phyloP scores from a whole-genome alignment of 1,284 basidiomycete genomes.

The Microbotryum violaceum region DNA sequence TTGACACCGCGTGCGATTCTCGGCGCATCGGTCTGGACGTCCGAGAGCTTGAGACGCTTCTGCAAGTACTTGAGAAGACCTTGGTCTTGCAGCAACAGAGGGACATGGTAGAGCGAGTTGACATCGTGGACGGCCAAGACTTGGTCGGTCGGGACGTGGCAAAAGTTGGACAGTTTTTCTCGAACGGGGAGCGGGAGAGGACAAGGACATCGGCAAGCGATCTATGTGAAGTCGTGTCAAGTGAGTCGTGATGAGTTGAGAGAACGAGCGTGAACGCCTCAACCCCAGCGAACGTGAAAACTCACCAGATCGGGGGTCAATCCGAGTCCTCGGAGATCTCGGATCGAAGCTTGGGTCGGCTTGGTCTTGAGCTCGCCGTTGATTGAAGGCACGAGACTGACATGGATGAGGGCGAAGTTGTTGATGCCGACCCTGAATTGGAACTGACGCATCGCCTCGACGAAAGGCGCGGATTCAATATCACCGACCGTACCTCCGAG shows the following conservation, averaged over 20 bases:
- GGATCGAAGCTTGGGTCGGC: constrained; percentile 94
- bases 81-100: constrained; percentile 83
- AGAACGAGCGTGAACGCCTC: not conserved
- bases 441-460: constrained; percentile 99
- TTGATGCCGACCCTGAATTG: constrained; percentile 96
- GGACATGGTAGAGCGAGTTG: constrained; percentile 94
- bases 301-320: constrained; percentile 83
- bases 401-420: constrained; percentile 96
- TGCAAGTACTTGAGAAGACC: constrained; percentile 79
- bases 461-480: constrained; percentile 92
- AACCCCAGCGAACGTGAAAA: constrained; percentile 13
- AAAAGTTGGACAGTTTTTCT: constrained; percentile 98
- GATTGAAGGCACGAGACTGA: constrained; percentile 96
- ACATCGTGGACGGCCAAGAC: constrained; percentile 97
- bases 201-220: constrained; percentile 71
- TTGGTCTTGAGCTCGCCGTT: constrained; percentile 99
- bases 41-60: constrained; percentile 67
- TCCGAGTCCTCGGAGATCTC: constrained; percentile 87
- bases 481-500: constrained; percentile 94
- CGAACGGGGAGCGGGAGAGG: constrained; percentile 76
- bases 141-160: constrained; percentile 87
- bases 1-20: constrained; percentile 59
- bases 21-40: constrained; percentile 50
- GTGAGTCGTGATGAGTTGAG: too few relatives aligned
- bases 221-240: constrained; percentile 48